These are phyloP conservation scores for Rhodotorula glutinis DNA, from an alignment of 1,284 basidiomycete genomes.

Conservation along the genomic window DNA sequence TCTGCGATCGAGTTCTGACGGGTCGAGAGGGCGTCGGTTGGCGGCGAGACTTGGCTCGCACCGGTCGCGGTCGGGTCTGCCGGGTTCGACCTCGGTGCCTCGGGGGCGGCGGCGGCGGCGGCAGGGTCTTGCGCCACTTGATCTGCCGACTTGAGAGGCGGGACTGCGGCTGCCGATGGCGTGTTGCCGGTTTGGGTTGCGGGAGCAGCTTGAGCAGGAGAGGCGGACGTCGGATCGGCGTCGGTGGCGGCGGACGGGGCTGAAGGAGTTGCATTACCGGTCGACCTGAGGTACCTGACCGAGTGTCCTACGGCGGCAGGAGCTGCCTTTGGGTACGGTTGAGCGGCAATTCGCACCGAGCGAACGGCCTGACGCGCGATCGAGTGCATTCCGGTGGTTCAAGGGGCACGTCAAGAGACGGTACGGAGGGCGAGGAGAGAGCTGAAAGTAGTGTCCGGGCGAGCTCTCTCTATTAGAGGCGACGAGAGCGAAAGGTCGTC, in stretches of 20 bases:
- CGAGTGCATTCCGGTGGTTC: neutral
- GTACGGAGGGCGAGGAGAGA: too few relatives aligned
- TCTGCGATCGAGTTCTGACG: slow-evolving; percentile 37
- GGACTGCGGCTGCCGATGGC: slow-evolving; percentile 5
- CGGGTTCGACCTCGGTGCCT: neutral
- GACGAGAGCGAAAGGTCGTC: too few relatives aligned
- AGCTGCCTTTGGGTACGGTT: too few relatives aligned
- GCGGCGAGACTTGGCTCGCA: slow-evolving; percentile 3
- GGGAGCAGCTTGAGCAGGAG: slow-evolving; percentile 1
- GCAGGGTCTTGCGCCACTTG: neutral
- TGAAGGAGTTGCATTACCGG: neutral
- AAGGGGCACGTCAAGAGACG: too few relatives aligned
- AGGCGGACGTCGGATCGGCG: neutral
- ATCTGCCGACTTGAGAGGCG: slow-evolving; percentile 10
- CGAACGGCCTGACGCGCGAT: slow-evolving; percentile 16
- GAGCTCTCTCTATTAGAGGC: too few relatives aligned
- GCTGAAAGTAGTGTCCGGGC: too few relatives aligned
- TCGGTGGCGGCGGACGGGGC: neutral
- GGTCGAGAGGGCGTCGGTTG: slow-evolving; percentile 20
- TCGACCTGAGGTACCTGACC: slow-evolving; percentile 15
- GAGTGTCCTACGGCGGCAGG: too few relatives aligned
- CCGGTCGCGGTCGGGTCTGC: slow-evolving; percentile 9
- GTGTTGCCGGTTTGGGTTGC: slow-evolving; percentile 21
- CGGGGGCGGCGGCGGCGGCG: neutral
- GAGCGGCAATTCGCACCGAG: neutral